A percentile compares a stretch with the other conserved stretches of the same genome.
Conservation (phyloP, 2,329 filamentous ascomycete species). For the Alternaria arbusti region DNA sequence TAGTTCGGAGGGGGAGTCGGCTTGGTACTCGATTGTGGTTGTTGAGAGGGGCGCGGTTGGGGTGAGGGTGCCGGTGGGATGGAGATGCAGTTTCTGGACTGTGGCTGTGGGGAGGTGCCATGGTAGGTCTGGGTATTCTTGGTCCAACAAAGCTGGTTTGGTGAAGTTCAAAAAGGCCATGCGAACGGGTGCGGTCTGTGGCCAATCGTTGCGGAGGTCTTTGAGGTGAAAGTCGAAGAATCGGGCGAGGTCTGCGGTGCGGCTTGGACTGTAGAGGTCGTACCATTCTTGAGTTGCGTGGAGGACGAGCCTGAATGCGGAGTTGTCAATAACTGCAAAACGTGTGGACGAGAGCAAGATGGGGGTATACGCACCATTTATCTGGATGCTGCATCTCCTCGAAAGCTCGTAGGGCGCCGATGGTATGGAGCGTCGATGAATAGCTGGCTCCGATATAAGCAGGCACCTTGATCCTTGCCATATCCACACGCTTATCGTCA, state of each 20-base stretch:
- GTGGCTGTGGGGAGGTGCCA: not conserved
- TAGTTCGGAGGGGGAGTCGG: not conserved
- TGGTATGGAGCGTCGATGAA: conserved; percentile 13
- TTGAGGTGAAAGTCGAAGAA: conserved; percentile 59
- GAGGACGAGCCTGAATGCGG: conserved; percentile 9
- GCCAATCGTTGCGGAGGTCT: conserved; percentile 54
- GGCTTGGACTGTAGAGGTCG: conserved; percentile 14
- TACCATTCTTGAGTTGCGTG: conserved; percentile 23
- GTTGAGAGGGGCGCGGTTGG: not conserved
- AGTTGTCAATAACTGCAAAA: too few species aligned
- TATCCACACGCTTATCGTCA: conserved; percentile 14
- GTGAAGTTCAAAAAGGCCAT: conserved; percentile 37
- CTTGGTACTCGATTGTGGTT: not conserved
- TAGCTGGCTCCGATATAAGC: conserved; percentile 19
- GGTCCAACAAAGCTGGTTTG: not conserved
- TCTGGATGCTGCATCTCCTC: not conserved
- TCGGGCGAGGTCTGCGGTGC: conserved; percentile 15
- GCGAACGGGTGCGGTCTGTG: conserved; percentile 54
- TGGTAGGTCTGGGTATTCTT: not conserved
- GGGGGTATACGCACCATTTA: conserved; percentile 1
- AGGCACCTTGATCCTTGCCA: conserved; percentile 16
- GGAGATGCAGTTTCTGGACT: not conserved
- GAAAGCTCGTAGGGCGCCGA: conserved; percentile 15
- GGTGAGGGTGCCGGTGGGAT: not conserved
- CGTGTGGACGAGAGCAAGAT: not conserved